Evolutionary conservation across 2,329 filamentous ascomycete genomes (phyloP), one percentile per base, ranked within the genome.

Genomic region (Fusarium avenaceum): DNA sequence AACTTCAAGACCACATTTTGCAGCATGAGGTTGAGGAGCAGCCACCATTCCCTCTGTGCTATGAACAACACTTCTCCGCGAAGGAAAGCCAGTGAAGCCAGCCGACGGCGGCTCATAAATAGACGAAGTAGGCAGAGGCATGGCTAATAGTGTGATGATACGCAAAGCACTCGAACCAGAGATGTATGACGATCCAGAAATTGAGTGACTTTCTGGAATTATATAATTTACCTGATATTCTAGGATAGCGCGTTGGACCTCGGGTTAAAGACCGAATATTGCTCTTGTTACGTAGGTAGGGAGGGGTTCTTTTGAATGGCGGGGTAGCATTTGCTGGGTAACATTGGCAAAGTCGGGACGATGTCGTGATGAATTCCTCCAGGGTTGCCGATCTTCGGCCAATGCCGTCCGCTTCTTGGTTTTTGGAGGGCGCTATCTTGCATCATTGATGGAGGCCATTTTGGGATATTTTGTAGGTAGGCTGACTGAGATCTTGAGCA

Each of bases 41-140:
- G 94, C 87, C 47, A 98, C 92, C 59, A 98, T 97, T 45, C 94
- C 95, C 74, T 94, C 91, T 7, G 92, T 94, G 78, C 93, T 97
- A 78, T 98, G 94, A 14, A 98, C 93, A 14, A 97, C 94, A 72
- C 95, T 97, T 66, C 96, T 86, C 39, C 95, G 88, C 72, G 93
- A 96, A 11, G 92, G 80, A 76, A 93, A 95, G 65, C 87, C 85
- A 64, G 85, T 81, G 74, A 92, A 89, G 57, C 82, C 80, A 48
- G 76, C 76, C 52, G 83, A 80, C 22, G 79, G 75, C 49, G 81
- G 78, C 64, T 82, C 81, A 71, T 82, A 86, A 13, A 87, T 70
- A 26, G 84, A 83, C 0, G 80, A 73, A 2, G 79, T 83, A 3
- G 82, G 76, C 56, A 84, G 81, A 35, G 85, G 81, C 85, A 87